These are phyloP conservation scores for Vigna angularis DNA, from an alignment of 306 rosid genomes.

Conservation along the genomic window DNA sequence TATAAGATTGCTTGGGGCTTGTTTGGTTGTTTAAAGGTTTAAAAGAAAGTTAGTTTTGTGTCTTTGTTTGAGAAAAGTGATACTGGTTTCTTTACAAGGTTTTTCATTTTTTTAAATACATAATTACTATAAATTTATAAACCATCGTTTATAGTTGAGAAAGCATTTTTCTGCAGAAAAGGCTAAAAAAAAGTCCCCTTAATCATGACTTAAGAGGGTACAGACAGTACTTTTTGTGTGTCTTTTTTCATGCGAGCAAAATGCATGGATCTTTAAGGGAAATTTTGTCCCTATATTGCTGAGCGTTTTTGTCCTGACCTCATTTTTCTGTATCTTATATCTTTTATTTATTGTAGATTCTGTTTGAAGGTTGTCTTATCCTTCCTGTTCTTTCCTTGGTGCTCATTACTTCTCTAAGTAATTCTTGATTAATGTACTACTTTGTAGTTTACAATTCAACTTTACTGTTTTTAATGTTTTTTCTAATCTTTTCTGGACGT, in stretches of 20 bases:
- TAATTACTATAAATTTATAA: not conserved
- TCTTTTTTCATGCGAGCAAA: slow-evolving; percentile 2
- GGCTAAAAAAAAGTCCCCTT: not conserved
- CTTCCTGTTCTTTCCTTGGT: slow-evolving; percentile 8
- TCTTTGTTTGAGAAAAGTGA: not conserved
- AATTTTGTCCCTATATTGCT: not conserved
- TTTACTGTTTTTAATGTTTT: not conserved
- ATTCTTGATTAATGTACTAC: not conserved
- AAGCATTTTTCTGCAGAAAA: not conserved
- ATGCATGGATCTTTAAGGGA: not conserved
- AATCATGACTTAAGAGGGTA: not conserved
- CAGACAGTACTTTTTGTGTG: not conserved
- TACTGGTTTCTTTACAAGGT: not conserved
- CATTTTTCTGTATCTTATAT: slow-evolving; percentile 7
- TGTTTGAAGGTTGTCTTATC: slow-evolving; percentile 11
- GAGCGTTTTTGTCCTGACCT: not conserved
- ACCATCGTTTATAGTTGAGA: not conserved
- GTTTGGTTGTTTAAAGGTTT: not conserved
- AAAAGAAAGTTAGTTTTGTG: not conserved
- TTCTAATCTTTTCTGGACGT: slow-evolving; percentile 34
- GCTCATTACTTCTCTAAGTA: slow-evolving; percentile 12
- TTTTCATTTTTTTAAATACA: not conserved
- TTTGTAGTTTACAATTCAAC: slow-evolving; percentile 8
- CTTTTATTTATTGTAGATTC: not conserved
- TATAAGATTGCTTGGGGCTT: not conserved